phyloP scores from a whole-genome alignment of 1,284 basidiomycete species.

The Apiotrichum domesticum region DNA sequence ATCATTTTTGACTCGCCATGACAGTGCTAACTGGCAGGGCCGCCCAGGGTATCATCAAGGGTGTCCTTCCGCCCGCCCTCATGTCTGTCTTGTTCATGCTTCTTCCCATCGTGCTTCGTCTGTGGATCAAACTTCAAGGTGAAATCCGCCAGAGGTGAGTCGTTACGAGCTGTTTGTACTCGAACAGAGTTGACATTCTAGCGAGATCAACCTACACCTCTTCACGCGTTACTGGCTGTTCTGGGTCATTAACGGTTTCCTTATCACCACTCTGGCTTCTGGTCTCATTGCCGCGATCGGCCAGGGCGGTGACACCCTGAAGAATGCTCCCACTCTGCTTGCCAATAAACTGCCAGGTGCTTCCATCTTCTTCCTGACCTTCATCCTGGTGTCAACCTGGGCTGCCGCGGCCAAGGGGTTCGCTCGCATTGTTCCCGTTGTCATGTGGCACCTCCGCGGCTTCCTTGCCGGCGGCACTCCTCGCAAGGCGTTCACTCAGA shows the following conservation, averaged over 20 bases:
- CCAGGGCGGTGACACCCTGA: slow-evolving; percentile 58
- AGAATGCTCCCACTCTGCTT: slow-evolving; percentile 59
- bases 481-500: slow-evolving; percentile 50
- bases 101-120: slow-evolving; percentile 71
- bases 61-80: slow-evolving; percentile 77
- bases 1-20: background rate
- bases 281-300: slow-evolving; percentile 69
- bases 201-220: slow-evolving; percentile 77
- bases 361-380: slow-evolving; percentile 92
- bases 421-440: slow-evolving; percentile 66
- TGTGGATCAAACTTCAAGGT: slow-evolving; percentile 41
- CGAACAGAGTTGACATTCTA: background rate
- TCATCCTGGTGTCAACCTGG: slow-evolving; percentile 51
- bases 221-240: slow-evolving; percentile 91
- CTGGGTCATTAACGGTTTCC: slow-evolving; percentile 84
- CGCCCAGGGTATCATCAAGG: slow-evolving; percentile 76
- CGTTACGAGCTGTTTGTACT: no score
- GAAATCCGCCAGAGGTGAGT: slow-evolving; percentile 48
- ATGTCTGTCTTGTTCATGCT: slow-evolving; percentile 87
- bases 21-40: slow-evolving; percentile 41
- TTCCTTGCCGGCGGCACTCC: slow-evolving; percentile 82
- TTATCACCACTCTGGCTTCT: slow-evolving; percentile 74
- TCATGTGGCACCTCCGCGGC: slow-evolving; percentile 79
- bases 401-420: slow-evolving; percentile 71
- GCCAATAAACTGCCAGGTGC: slow-evolving; percentile 72